phyloP scores from a whole-genome alignment of 495 filamentous ascomycete species.

The Aspergillus sparsus region DNA sequence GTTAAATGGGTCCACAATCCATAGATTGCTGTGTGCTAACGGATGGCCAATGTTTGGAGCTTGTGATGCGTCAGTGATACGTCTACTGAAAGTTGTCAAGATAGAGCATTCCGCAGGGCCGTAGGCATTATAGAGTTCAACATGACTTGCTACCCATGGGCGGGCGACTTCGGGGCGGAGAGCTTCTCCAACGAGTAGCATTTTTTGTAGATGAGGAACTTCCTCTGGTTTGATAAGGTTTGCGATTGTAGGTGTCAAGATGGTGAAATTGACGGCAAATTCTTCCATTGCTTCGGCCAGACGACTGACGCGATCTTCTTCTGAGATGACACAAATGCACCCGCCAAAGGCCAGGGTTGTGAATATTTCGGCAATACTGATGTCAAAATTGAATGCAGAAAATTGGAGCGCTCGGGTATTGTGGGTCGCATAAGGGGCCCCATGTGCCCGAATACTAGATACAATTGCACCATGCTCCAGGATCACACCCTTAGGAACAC shows the following conservation, averaged over 20 bases:
- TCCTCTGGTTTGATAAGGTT: slow-evolving; percentile 12
- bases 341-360: slow-evolving; percentile 14
- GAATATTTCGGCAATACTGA: slow-evolving; percentile 15
- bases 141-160: slow-evolving; percentile 11
- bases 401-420: slow-evolving; percentile 14
- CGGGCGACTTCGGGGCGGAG: slow-evolving; percentile 11
- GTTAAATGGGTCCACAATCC: slow-evolving; percentile 14
- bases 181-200: slow-evolving; percentile 17
- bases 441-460: slow-evolving; percentile 15
- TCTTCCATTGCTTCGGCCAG: slow-evolving; percentile 15
- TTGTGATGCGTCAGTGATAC: slow-evolving; percentile 7
- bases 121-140: slow-evolving; percentile 18
- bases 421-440: slow-evolving; percentile 5
- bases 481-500: slow-evolving; percentile 11
- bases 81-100: slow-evolving; percentile 11
- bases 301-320: slow-evolving; percentile 16
- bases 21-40: slow-evolving; percentile 12
- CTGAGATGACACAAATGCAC: slow-evolving; percentile 14
- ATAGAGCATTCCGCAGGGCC: slow-evolving; percentile 16
- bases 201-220: slow-evolving; percentile 8
- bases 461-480: slow-evolving; percentile 13
- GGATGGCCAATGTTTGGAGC: slow-evolving; percentile 17
- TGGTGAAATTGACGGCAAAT: slow-evolving; percentile 15
- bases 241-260: slow-evolving; percentile 18
- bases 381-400: slow-evolving; percentile 14